These are phyloP conservation scores for Leccinum aurantiacum DNA, from an alignment of 768 basidiomycete genomes.

Conservation along the genomic window DNA sequence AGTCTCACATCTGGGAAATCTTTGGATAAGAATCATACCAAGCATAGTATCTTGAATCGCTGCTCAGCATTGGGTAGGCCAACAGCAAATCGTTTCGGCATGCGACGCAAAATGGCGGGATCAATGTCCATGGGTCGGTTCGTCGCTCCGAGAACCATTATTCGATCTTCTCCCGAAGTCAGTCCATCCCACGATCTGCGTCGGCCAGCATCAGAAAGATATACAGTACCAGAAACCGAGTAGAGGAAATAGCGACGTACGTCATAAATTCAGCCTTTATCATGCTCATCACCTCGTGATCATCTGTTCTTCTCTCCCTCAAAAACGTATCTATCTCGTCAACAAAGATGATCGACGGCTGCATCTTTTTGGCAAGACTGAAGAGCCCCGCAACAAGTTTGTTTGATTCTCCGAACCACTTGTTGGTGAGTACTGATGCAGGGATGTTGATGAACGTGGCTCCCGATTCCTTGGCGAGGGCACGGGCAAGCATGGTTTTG, in stretches of 20 bases:
- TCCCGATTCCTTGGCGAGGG: slow-evolving; percentile 93
- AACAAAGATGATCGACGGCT: slow-evolving; percentile 97
- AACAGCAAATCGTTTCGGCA: slow-evolving; percentile 95
- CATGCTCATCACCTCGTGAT: slow-evolving; percentile 98
- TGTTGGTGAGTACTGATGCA: slow-evolving; percentile 70
- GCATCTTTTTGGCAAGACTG: slow-evolving; percentile 88
- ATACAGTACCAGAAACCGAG: slow-evolving; percentile 4
- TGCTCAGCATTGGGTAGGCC: slow-evolving; percentile 77
- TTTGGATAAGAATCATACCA: slow-evolving; percentile 47
- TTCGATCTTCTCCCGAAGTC: slow-evolving; percentile 73
- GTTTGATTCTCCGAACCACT: slow-evolving; percentile 90
- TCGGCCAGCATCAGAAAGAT: not conserved
- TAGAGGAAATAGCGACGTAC: slow-evolving; percentile 41
- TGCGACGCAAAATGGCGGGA: slow-evolving; percentile 83
- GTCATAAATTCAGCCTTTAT: slow-evolving; percentile 98
- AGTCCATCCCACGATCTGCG: slow-evolving; percentile 92
- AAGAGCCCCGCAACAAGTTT: slow-evolving; percentile 95
- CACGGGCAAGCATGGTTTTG: slow-evolving; percentile 99
- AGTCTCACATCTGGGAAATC: not conserved
- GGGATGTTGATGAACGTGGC: slow-evolving; percentile 95
- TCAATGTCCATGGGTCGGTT: slow-evolving; percentile 94
- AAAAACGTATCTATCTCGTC: slow-evolving; percentile 98
- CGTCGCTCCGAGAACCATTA: slow-evolving; percentile 91
- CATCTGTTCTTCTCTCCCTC: slow-evolving; percentile 79
- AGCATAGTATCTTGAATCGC: slow-evolving; percentile 75